A percentile compares a stretch with the other conserved stretches of the same genome.
Evolutionary conservation across 2,329 filamentous ascomycete species (phyloP).

Genomic region (Aspergillus intermedius): DNA sequence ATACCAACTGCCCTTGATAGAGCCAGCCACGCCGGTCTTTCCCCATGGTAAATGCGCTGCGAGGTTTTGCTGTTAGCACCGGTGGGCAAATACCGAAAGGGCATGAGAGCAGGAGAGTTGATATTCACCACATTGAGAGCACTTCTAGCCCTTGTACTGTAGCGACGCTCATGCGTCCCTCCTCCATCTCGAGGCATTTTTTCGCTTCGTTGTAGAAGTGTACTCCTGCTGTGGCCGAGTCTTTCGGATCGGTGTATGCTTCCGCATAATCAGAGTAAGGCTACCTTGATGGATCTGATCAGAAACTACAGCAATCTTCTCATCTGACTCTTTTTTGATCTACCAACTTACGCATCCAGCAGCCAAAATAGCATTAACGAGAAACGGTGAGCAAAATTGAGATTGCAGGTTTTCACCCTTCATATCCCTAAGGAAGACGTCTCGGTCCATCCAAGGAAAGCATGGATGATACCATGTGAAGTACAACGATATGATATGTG

Average conservation of each 20-base stretch:
- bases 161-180: slow-evolving; percentile 16
- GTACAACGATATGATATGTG: slow-evolving; percentile 21
- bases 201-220: slow-evolving; percentile 24
- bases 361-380: slow-evolving; percentile 25
- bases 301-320: not conserved
- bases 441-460: slow-evolving; percentile 18
- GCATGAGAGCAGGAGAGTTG: not conserved
- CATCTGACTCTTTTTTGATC: too few relatives aligned
- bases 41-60: slow-evolving; percentile 16
- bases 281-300: not conserved
- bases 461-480: slow-evolving; percentile 19
- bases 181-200: slow-evolving; percentile 15
- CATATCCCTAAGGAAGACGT: slow-evolving; percentile 28
- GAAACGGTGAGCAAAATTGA: slow-evolving; percentile 23
- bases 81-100: not conserved
- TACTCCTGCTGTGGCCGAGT: slow-evolving; percentile 11
- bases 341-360: slow-evolving; percentile 12
- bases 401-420: slow-evolving; percentile 13
- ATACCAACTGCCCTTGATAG: slow-evolving; percentile 20
- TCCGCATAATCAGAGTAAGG: slow-evolving; percentile 17
- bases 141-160: slow-evolving; percentile 19
- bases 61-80: not conserved
- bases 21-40: slow-evolving; percentile 17
- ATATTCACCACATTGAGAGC: slow-evolving; percentile 12
- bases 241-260: slow-evolving; percentile 8